Evolutionary conservation across 768 basidiomycete species (phyloP).

Genomic region (Boletales sp.): DNA sequence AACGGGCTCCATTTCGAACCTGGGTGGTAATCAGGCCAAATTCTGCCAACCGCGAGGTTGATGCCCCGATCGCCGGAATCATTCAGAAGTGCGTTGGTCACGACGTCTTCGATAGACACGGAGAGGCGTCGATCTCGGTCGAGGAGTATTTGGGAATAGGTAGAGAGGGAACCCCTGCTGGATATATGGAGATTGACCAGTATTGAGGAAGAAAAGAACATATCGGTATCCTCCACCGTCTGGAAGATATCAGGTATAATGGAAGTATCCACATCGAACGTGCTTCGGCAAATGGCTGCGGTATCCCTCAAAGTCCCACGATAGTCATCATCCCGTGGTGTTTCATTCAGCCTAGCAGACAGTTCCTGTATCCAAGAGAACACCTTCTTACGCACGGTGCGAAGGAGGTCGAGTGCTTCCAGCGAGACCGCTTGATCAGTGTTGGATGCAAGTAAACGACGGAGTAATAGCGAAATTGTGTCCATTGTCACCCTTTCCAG

Average conservation of each 20-base stretch:
- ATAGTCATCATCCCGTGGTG: constrained; percentile 1
- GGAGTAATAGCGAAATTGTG: constrained; percentile 30
- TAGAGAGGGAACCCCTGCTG: not conserved
- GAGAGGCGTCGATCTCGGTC: constrained; percentile 32
- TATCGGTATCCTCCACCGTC: constrained; percentile 21
- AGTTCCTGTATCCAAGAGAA: constrained; percentile 37
- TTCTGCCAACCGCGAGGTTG: constrained; percentile 24
- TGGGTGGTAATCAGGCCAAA: constrained; percentile 31
- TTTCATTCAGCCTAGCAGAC: constrained; percentile 11
- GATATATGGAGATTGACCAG: constrained; percentile 30
- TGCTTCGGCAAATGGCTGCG: constrained; percentile 21
- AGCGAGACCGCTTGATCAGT: constrained; percentile 7
- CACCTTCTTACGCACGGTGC: constrained; percentile 15
- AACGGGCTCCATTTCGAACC: constrained; percentile 23
- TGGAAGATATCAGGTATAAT: constrained; percentile 11
- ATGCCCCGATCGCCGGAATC: constrained; percentile 17
- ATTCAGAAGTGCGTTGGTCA: constrained; percentile 11
- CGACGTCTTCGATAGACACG: constrained; percentile 20
- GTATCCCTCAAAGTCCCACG: constrained; percentile 12
- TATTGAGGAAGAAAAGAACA: constrained; percentile 33
- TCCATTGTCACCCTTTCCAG: constrained; percentile 27
- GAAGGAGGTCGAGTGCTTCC: constrained; percentile 7
- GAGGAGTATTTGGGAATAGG: constrained; percentile 22
- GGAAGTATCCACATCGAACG: constrained; percentile 25
- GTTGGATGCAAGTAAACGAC: constrained; percentile 33